A percentile compares a stretch with the other conserved stretches of the same genome.
phyloP scores from a whole-genome alignment of 495 filamentous ascomycete species.

The Coniosporium apollinis region DNA sequence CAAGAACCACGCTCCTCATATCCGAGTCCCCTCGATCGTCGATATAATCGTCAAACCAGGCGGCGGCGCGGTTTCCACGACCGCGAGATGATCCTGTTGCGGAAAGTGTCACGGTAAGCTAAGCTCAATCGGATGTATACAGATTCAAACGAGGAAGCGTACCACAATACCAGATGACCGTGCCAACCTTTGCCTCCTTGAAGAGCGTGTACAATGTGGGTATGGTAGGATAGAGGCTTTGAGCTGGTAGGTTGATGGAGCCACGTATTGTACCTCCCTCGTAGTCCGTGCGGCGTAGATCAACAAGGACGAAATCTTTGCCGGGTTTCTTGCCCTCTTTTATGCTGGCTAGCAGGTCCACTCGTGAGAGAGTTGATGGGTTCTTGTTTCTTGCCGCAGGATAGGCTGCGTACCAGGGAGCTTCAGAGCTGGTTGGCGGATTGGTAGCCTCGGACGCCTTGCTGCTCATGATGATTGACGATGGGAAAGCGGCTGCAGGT shows the following conservation, averaged over 20 bases:
- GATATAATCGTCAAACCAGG: slow-evolving; percentile 55
- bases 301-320: slow-evolving; percentile 42
- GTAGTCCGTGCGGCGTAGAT: slow-evolving; percentile 44
- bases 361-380: slow-evolving; percentile 1
- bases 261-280: slow-evolving; percentile 53
- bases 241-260: slow-evolving; percentile 56
- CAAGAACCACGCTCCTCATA: slow-evolving; percentile 40
- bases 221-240: slow-evolving; percentile 42
- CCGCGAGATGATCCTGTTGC: slow-evolving; percentile 43
- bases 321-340: slow-evolving; percentile 23
- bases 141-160: slow-evolving; percentile 13
- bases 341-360: slow-evolving; percentile 3
- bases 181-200: slow-evolving; percentile 28
- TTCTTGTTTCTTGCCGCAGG: neutral
- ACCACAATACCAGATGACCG: slow-evolving; percentile 57
- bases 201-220: slow-evolving; percentile 40
- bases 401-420: slow-evolving; percentile 6
- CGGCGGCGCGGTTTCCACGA: slow-evolving; percentile 42
- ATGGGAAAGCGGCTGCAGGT: too few relatives aligned
- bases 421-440: too few relatives aligned
- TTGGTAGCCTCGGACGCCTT: too few relatives aligned
- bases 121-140: neutral
- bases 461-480: too few relatives aligned
- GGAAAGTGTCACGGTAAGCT: slow-evolving; percentile 1
- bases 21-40: slow-evolving; percentile 24